Base-by-base conservation (phyloP, 495 filamentous ascomycete species). In the Penicillium bialowiezense region DNA sequence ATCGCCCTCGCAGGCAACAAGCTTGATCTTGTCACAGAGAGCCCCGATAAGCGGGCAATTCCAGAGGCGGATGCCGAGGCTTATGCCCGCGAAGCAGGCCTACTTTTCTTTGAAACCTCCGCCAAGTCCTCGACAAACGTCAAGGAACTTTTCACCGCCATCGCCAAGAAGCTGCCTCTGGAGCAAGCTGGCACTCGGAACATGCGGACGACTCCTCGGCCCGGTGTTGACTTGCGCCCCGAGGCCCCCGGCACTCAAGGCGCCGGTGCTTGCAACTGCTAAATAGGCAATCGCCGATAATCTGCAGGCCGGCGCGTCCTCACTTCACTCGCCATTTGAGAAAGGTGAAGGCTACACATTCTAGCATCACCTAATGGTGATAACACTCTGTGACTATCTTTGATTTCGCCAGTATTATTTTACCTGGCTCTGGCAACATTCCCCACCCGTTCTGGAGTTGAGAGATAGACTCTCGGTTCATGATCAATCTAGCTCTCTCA, bases 1-100 rank as follows among this genome's bases (percentile, higher is more conserved):
- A 98, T 98, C 67, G 93, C 93, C 23, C 81, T 98, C 19, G 93
- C 95, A 23, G 93, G 93, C 37, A 98, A 98, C 79, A 98, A 98
- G 75, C 72, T 95, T 53, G 93, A 98, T 80, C 75, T 98, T 52
- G 93, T 95, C 40, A 85, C 81, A 41, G 89, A 90, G 58, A 84
- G 86, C 52, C 91, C 92, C 19, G 89, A 93, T 65, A 97, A 97
- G 81, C 85, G 93, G 57, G 95, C 91, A 3, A 91, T 98, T 46
- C 63, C 81, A 28, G 86, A 89, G 7, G 83, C 86, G 28, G 95
- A 97, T 62, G 93, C 93, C 54, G 90, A 97, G 65, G 90, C 91
- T 31, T 98, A 97, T 64, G 91, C 92, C 17, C 83, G 82, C 47
- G 93, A 98, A 74, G 89, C 93, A 15, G 89, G 88, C 35, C 76